phyloP scores from a whole-genome alignment of 495 filamentous ascomycete genomes.

The Penicillium pancosmium region DNA sequence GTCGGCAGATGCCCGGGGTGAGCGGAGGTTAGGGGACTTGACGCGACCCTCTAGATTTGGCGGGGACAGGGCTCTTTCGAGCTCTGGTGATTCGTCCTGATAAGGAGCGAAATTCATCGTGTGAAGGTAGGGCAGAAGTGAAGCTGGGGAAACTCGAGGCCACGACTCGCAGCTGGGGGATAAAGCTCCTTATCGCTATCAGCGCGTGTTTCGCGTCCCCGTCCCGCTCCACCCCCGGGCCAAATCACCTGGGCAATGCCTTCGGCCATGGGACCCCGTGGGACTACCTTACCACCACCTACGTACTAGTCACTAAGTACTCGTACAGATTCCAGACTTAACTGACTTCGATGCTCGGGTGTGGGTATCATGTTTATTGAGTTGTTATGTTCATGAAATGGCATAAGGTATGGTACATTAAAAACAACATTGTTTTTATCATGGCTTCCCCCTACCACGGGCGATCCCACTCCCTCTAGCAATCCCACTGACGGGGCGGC shows the following conservation, averaged over 20 bases:
- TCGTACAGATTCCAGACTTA: no score
- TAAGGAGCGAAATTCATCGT: slow-evolving; percentile 95
- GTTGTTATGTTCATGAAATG: slow-evolving; percentile 4
- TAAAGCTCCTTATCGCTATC: slow-evolving; percentile 7
- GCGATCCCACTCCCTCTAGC: slow-evolving; percentile 48
- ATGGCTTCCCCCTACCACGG: slow-evolving; percentile 39
- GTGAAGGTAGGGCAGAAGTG: slow-evolving; percentile 3
- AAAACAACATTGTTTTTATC: slow-evolving; percentile 8
- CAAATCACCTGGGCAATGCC: no score
- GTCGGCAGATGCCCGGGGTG: slow-evolving; percentile 42
- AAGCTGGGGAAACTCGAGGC: slow-evolving; percentile 3
- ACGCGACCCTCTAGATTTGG: slow-evolving; percentile 51
- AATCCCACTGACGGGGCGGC: slow-evolving; percentile 53
- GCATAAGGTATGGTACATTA: slow-evolving; percentile 1
- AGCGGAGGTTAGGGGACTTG: slow-evolving; percentile 51
- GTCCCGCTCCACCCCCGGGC: not conserved
- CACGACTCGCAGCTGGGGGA: not conserved
- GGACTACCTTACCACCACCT: no score
- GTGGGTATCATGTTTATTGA: slow-evolving; percentile 33
- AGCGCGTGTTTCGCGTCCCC: not conserved
- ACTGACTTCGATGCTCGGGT: no score
- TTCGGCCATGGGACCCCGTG: no score
- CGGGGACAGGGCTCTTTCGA: slow-evolving; percentile 71
- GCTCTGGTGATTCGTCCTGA: slow-evolving; percentile 83
- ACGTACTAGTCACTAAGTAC: no score